Evolutionary conservation across 2,329 filamentous ascomycete species (phyloP), one percentile per base, ranked within the genome.

Genomic region (Colletotrichum sp.): DNA sequence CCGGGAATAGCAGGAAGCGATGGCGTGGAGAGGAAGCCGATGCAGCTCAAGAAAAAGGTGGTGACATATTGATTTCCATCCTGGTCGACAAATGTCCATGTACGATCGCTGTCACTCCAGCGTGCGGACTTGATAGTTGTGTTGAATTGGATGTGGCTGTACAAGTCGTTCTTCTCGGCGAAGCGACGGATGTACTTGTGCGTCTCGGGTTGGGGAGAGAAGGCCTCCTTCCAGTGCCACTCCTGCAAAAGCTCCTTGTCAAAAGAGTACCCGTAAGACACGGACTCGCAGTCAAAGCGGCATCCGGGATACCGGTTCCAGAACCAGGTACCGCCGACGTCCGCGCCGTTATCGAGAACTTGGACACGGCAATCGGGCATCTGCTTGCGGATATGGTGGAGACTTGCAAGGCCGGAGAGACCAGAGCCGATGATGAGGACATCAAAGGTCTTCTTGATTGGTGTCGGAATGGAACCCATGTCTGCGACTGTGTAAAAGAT

Each of bases 221-320:
- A 71, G 21, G 60, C 60, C 44, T 71, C 69, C 44, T 57, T 71
- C 69, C 69, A 71, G 13, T 71, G 60, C 69, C 69, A 71, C 62
- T 71, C 69, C 26, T 71, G 28, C 44, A 71, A 57, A 21, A 71
- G 60, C 8, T 57, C 69, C 30, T 71, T 66, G 24, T 66, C 60
- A 44, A 71, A 71, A 16, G 69, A 71, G 32, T 57, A 71, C 18
- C 60, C 49, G 32, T 71, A 71, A 13, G 69, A 71, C 28, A 66
- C 60, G 8, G 60, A 66, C 69, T 71, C 69, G 62, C 91, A 83
- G 79, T 94, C 92, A 79, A 91, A 93, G 77, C 85, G 84, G 13
- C 88, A 79, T 1, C 87, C 88, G 1, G 88, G 88, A 69, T 89
- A 90, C 0, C 87, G 82, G 75, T 89, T 89, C 86, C 88, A 89